Evolutionary conservation across 177 flowering plant species (phyloP), one percentile per base, ranked within the genome.

Genomic region (Tripterygium wilfordii): DNA sequence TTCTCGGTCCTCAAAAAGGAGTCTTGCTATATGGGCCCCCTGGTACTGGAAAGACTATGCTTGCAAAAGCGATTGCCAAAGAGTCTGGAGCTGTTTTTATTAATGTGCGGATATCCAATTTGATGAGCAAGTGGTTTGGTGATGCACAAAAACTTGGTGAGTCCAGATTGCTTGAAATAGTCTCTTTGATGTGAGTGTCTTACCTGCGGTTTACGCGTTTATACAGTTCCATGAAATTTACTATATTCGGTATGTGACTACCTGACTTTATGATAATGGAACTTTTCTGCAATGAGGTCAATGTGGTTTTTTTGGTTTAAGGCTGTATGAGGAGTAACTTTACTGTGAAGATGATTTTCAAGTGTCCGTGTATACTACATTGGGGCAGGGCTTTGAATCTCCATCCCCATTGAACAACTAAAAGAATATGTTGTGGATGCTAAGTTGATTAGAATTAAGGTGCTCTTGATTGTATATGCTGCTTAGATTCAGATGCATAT

Each of bases 91-190:
- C 94, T 45, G 90, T 85, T 45, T 88, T 85, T 44, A 88, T 88
- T 18, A 85, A 85, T 54, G 88, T 88, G 53, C 79, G 79, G 67
- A 63, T 85, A 52, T 73, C 94, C 35, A 82, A 79, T 60, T 60
- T 85, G 58, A 85, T 88, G 96, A 85, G 96, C 75, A 88, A 88
- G 70, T 88, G 96, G 96, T 88, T 85, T 54, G 96, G 94, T 42
- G 96, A 88, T 69, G 94, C 96, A 17, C 96, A 85, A 65, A 88
- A 88, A 27, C 88, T 88, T 54, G 92, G 96, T 87, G 61, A 58
- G 74, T 56, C 36, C 28, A 6, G 29, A 58, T 28, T 1, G 18
- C 7, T 36, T 36, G 3, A 6, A 2, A 16, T 16, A 15, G 23
- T 3, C 24, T 18, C 24, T 15, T 24, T 38, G 18, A 3, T 5